Percentiles rank a stretch among this genome's conserved stretches.
Evolutionary conservation across 352 stramenopile species (phyloP).

Genomic region (Pythium apleroticum): DNA sequence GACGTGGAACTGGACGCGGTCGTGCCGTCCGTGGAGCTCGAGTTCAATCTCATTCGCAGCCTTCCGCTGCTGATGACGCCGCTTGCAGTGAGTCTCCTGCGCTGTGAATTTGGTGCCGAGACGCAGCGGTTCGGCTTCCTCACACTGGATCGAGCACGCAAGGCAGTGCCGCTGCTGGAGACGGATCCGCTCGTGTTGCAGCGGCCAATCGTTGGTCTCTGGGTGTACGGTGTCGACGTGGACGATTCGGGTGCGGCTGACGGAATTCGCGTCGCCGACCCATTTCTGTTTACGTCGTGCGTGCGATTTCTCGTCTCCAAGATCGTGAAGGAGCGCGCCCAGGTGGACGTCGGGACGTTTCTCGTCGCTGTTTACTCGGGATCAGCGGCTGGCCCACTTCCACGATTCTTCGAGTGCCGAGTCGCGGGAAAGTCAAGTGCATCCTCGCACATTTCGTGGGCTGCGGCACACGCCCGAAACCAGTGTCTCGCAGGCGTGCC

Average conservation of each 20-base stretch:
- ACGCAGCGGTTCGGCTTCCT: slow-evolving; percentile 56
- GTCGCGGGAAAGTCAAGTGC: slow-evolving; percentile 21
- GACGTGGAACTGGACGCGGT: slow-evolving; percentile 30
- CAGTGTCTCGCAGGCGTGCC: slow-evolving; percentile 59
- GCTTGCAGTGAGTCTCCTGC: slow-evolving; percentile 56
- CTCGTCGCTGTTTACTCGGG: slow-evolving; percentile 63
- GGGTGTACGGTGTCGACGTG: slow-evolving; percentile 66
- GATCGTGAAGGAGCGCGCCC: slow-evolving; percentile 58
- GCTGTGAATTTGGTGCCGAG: slow-evolving; percentile 47
- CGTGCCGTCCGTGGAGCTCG: slow-evolving; percentile 40
- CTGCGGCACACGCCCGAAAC: slow-evolving; percentile 33
- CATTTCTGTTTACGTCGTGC: slow-evolving; percentile 61
- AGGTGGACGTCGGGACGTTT: slow-evolving; percentile 56
- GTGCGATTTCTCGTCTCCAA: slow-evolving; percentile 52
- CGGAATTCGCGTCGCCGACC: slow-evolving; percentile 41
- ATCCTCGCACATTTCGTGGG: slow-evolving; percentile 34
- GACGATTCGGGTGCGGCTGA: slow-evolving; percentile 34
- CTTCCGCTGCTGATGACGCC: slow-evolving; percentile 78
- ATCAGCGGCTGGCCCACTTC: slow-evolving; percentile 35
- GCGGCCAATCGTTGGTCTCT: slow-evolving; percentile 68
- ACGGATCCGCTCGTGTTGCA: slow-evolving; percentile 68
- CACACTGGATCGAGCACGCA: slow-evolving; percentile 72
- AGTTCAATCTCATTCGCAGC: slow-evolving; percentile 62
- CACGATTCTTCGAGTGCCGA: slow-evolving; percentile 74
- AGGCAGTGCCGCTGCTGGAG: slow-evolving; percentile 73